Evolutionary conservation across 2,329 filamentous ascomycete species (phyloP).

Genomic region (Clarireedia monteithiana): DNA sequence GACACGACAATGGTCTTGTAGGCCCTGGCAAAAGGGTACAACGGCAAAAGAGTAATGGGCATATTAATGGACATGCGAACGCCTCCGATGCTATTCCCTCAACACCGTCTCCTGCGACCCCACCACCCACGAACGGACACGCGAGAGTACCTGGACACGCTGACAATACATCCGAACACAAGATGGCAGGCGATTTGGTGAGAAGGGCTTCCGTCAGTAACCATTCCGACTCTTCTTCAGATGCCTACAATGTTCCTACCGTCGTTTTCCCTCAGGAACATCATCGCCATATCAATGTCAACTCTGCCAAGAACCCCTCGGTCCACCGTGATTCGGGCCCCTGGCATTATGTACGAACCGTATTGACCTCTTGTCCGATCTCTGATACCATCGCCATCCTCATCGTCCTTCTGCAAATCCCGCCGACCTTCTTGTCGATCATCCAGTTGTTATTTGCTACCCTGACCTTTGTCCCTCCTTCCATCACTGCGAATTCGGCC

Average conservation of each 20-base stretch:
- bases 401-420: conserved; percentile 89
- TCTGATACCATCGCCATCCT: conserved; percentile 95
- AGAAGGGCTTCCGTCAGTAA: conserved; percentile 43
- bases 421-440: conserved; percentile 77
- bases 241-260: conserved; percentile 35
- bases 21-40: conserved; percentile 59
- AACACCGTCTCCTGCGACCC: conserved; percentile 33
- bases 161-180: conserved; percentile 22
- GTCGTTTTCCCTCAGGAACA: conserved; percentile 37
- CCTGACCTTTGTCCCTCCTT: conserved; percentile 84
- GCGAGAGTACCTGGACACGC: conserved; percentile 19
- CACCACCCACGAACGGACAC: conserved; percentile 31
- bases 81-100: conserved; percentile 26
- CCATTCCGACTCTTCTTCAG: conserved; percentile 48
- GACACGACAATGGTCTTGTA: conserved; percentile 84
- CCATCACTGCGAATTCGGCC: conserved; percentile 60
- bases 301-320: conserved; percentile 58
- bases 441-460: conserved; percentile 91
- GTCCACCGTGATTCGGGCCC: conserved; percentile 65
- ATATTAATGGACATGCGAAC: conserved; percentile 43
- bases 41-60: conserved; percentile 47
- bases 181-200: conserved; percentile 33
- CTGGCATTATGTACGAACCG: conserved; percentile 72
- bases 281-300: conserved; percentile 63
- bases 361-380: conserved; percentile 81